These are phyloP conservation scores for Cryptosporidium bovis DNA, from an alignment of 169 alveolate species.

Conservation along the genomic window DNA sequence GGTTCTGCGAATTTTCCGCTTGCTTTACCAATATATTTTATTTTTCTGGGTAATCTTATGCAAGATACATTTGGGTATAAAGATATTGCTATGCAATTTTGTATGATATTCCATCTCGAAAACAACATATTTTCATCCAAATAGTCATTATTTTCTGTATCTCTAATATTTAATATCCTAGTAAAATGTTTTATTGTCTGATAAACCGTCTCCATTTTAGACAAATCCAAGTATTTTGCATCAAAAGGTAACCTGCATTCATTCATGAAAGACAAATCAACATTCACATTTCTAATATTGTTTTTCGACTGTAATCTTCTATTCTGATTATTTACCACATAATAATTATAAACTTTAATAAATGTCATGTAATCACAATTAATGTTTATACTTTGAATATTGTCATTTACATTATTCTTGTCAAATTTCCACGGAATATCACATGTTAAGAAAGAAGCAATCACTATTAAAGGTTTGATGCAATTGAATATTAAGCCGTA, in stretches of 20 bases:
- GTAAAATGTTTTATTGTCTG: constrained; percentile 45
- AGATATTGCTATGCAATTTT: constrained; percentile 47
- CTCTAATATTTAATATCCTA: constrained; percentile 9
- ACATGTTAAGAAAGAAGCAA: constrained; percentile 72
- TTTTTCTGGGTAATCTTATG: constrained; percentile 55
- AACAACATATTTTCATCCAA: constrained; percentile 28
- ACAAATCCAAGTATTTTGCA: constrained; percentile 20
- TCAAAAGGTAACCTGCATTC: constrained; percentile 44
- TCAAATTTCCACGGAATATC: constrained; percentile 72
- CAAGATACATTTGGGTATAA: constrained; percentile 56
- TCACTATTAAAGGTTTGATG: constrained; percentile 34
- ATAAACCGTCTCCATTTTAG: constrained; percentile 55
- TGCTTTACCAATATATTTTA: constrained; percentile 37
- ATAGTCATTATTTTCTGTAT: not conserved
- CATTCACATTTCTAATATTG: not conserved
- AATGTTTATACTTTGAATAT: constrained; percentile 5
- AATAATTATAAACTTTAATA: constrained; percentile 43
- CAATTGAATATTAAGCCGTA: constrained; percentile 69
- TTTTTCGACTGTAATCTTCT: not conserved
- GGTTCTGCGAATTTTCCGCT: constrained; percentile 58
- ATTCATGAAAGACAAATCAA: not conserved
- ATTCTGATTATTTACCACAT: not conserved
- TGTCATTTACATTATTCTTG: not conserved
- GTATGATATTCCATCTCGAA: constrained; percentile 58
- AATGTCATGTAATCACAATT: constrained; percentile 64